Conservation (phyloP, 345 rosid species). For the Alliaria petiolata region DNA sequence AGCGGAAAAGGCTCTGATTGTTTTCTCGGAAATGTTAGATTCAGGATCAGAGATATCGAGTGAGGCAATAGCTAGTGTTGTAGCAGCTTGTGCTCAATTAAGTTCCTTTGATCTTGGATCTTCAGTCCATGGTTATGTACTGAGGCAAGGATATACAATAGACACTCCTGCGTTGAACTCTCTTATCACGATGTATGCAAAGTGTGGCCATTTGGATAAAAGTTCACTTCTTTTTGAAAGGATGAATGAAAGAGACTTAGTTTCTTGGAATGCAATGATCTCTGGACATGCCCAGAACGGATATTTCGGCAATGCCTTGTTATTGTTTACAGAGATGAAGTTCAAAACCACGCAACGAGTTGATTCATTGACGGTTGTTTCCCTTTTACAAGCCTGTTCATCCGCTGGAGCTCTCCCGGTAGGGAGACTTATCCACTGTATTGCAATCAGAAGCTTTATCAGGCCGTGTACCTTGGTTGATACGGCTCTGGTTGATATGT, state of each 20-base stretch:
- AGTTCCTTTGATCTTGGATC: slow-evolving; percentile 52
- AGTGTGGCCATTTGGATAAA: slow-evolving; percentile 49
- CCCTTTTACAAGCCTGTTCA: slow-evolving; percentile 76
- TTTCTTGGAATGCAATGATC: slow-evolving; percentile 85
- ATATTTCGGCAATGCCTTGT: slow-evolving; percentile 44
- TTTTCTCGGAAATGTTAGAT: slow-evolving; percentile 50
- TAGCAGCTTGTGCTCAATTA: slow-evolving; percentile 67
- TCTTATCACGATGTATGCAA: slow-evolving; percentile 68
- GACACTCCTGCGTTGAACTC: slow-evolving; percentile 63
- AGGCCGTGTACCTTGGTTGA: slow-evolving; percentile 43
- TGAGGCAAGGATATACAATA: slow-evolving; percentile 43
- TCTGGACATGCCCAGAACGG: slow-evolving; percentile 66
- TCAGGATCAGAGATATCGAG: slow-evolving; percentile 46
- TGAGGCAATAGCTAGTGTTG: slow-evolving; percentile 54
- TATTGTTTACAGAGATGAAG: slow-evolving; percentile 49
- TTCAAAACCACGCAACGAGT: slow-evolving; percentile 35
- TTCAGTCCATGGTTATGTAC: slow-evolving; percentile 56
- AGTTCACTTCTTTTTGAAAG: slow-evolving; percentile 49
- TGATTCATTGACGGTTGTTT: slow-evolving; percentile 59
- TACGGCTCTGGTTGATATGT: slow-evolving; percentile 76
- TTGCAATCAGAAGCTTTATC: slow-evolving; percentile 45
- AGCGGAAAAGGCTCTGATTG: slow-evolving; percentile 47
- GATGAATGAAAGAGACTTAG: slow-evolving; percentile 50
- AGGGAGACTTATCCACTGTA: slow-evolving; percentile 67
- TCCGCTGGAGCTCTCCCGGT: slow-evolving; percentile 45